These are phyloP conservation scores for Lupinus albus DNA, from an alignment of 306 rosid species.

Conservation along the genomic window DNA sequence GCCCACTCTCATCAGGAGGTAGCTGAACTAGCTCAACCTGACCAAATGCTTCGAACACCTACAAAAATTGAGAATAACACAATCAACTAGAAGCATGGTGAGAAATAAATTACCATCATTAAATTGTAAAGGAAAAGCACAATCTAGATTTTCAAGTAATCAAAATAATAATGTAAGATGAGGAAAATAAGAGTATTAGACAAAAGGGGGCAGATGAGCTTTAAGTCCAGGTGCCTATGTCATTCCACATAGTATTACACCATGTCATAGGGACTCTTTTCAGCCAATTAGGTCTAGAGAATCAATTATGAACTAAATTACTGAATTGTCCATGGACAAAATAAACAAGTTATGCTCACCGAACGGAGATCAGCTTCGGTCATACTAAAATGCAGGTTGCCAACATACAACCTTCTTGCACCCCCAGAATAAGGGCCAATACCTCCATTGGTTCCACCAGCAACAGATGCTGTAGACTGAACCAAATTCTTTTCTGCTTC, in stretches of 20 bases:
- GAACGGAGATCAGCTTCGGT: conserved; percentile 86
- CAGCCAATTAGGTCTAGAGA: conserved; percentile 29
- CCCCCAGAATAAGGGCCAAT: conserved; percentile 93
- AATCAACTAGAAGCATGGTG: conserved; percentile 10
- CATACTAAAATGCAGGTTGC: conserved; percentile 84
- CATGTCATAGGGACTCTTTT: conserved; percentile 24
- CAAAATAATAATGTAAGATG: background rate
- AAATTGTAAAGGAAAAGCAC: background rate
- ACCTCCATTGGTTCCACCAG: conserved; percentile 59
- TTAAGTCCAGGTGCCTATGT: background rate
- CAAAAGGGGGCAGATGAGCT: conserved; percentile 12
- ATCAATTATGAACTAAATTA: conserved; percentile 29
- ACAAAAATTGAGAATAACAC: conserved; percentile 26
- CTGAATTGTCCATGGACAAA: conserved; percentile 20
- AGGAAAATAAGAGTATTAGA: conserved; percentile 9
- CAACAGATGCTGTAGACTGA: conserved; percentile 73
- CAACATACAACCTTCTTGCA: conserved; percentile 91
- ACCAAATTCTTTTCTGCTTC: conserved; percentile 98
- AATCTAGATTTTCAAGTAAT: conserved; percentile 7
- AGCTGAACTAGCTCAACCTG: conserved; percentile 89
- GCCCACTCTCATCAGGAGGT: conserved; percentile 87
- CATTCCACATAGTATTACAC: conserved; percentile 26
- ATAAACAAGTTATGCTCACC: conserved; percentile 50
- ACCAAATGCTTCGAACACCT: conserved; percentile 99
- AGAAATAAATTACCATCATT: conserved; percentile 13